phyloP scores from a whole-genome alignment of 2,329 filamentous ascomycete species.

The Rhynchosporium agropyri region DNA sequence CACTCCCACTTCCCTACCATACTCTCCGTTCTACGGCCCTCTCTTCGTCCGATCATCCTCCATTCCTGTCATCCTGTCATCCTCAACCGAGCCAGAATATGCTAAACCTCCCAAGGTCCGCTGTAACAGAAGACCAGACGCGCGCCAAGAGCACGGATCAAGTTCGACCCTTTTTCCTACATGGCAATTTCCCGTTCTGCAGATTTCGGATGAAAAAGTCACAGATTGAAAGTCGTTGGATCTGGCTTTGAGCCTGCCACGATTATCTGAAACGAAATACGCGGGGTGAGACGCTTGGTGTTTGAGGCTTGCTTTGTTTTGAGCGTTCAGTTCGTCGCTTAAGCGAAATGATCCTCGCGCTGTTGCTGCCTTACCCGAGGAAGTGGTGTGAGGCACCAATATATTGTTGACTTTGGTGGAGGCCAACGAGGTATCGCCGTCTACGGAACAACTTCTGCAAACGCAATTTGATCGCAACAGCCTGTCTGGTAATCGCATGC shows the following conservation, averaged over 20 bases:
- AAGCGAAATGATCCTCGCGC: slow-evolving; percentile 1
- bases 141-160: slow-evolving; percentile 21
- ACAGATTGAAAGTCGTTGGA: background rate
- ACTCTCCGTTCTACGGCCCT: slow-evolving; percentile 7
- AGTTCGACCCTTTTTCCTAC: background rate
- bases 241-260: background rate
- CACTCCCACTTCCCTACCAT: background rate
- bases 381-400: slow-evolving; percentile 4
- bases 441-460: background rate
- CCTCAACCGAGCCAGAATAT: background rate
- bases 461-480: background rate
- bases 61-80: background rate
- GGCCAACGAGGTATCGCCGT: background rate
- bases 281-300: slow-evolving; percentile 17
- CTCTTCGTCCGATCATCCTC: slow-evolving; percentile 1
- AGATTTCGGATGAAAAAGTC: background rate
- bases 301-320: slow-evolving; percentile 11
- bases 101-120: slow-evolving; percentile 12
- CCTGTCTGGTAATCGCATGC: background rate
- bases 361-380: slow-evolving; percentile 13
- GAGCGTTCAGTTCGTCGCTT: background rate
- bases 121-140: slow-evolving; percentile 21
- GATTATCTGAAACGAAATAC: slow-evolving; percentile 1
- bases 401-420: background rate
- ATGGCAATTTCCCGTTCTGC: background rate